Percentiles rank a stretch among this genome's conserved stretches.
Conservation (phyloP, 192 early-diverging fungal species). For the Glomus cerebriforme region DNA sequence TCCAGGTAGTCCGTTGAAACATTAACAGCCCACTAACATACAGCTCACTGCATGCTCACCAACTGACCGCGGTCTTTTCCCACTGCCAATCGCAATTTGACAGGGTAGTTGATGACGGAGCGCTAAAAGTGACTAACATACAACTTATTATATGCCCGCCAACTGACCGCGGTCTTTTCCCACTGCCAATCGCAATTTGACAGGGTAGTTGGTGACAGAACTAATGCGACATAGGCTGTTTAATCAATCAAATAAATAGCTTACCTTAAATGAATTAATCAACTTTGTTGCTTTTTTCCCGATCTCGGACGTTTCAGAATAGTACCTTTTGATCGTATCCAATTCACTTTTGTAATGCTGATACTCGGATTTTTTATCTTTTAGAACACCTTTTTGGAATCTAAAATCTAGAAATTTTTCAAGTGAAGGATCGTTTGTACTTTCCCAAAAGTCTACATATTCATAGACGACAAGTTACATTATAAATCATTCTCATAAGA, state of each 20-base stretch:
- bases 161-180: background rate
- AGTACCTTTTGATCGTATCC: conserved; percentile 18
- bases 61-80: background rate
- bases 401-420: conserved; percentile 27
- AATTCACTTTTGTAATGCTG: conserved; percentile 20
- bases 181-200: conserved; percentile 2
- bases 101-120: conserved; percentile 6
- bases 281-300: background rate
- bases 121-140: background rate
- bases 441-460: conserved; percentile 20
- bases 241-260: too few relatives aligned
- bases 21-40: conserved; percentile 3
- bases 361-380: conserved; percentile 21
- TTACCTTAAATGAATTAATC: background rate
- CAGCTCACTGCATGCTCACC: conserved; percentile 6
- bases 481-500: too few relatives aligned
- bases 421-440: conserved; percentile 1
- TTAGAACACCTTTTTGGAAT: conserved; percentile 17
- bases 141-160: background rate
- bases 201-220: conserved; percentile 9
- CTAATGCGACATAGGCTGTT: background rate
- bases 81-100: background rate
- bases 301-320: conserved; percentile 28
- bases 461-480: too few relatives aligned
- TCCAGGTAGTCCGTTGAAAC: background rate